Percentiles rank a stretch among this genome's conserved stretches.
Conservation (phyloP, 305 asterid species). For the Euphrasia arctica region DNA sequence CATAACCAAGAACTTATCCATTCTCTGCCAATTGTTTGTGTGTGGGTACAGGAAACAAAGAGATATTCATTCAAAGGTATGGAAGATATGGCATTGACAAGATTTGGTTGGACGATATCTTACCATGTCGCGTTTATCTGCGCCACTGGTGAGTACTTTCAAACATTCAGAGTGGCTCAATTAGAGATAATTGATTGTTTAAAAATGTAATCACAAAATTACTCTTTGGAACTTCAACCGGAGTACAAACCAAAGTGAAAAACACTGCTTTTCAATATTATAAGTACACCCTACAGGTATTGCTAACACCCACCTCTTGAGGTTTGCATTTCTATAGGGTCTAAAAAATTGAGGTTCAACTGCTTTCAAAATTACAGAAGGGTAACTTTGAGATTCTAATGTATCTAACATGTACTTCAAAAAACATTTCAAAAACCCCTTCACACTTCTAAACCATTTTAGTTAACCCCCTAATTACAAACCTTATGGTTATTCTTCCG, state of each 20-base stretch:
- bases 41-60: constrained; percentile 54
- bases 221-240: background rate
- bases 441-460: background rate
- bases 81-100: constrained; percentile 60
- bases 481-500: background rate
- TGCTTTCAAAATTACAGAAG: background rate
- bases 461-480: background rate
- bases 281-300: background rate
- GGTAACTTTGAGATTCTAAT: background rate
- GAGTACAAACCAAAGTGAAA: no score
- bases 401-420: no score
- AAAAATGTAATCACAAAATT: background rate
- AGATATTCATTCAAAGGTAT: constrained; percentile 54
- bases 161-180: no score
- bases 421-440: no score
- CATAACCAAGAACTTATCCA: constrained; percentile 13
- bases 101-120: constrained; percentile 82
- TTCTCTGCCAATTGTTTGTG: constrained; percentile 15
- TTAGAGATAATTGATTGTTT: no score
- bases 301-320: background rate
- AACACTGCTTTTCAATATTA: background rate
- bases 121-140: constrained; percentile 87
- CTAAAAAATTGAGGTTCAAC: background rate
- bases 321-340: background rate
- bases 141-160: constrained; percentile 77